Conservation (phyloP, 805 yeast species). For the Metschnikowia aberdeeniae region DNA sequence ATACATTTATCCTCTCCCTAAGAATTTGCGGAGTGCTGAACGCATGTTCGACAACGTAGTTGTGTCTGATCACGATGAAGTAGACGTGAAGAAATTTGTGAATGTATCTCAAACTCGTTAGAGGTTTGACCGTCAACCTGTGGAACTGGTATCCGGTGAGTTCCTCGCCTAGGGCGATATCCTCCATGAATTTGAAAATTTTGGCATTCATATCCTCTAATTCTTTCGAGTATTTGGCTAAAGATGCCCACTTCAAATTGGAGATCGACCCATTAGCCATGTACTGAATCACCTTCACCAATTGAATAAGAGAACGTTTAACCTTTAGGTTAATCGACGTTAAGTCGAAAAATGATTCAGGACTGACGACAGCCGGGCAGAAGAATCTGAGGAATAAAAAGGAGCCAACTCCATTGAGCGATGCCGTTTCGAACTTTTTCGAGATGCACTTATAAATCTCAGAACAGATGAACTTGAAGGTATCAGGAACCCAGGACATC, state of each 20-base stretch:
- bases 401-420: slow-evolving; percentile 72
- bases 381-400: slow-evolving; percentile 75
- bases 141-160: slow-evolving; percentile 25
- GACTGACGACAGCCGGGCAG: slow-evolving; percentile 89
- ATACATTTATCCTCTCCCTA: slow-evolving; percentile 21
- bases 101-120: slow-evolving; percentile 35
- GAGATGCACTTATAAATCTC: slow-evolving; percentile 56
- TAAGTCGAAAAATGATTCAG: slow-evolving; percentile 53
- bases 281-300: slow-evolving; percentile 81
- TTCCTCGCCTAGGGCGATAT: slow-evolving; percentile 18
- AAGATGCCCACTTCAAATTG: slow-evolving; percentile 60
- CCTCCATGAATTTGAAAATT: slow-evolving; percentile 26
- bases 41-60: slow-evolving; percentile 25
- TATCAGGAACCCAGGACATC: slow-evolving; percentile 57
- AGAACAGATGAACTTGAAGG: slow-evolving; percentile 67
- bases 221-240: slow-evolving; percentile 40
- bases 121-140: slow-evolving; percentile 24
- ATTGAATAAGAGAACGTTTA: slow-evolving; percentile 66
- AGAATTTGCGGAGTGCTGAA: slow-evolving; percentile 15
- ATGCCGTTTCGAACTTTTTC: slow-evolving; percentile 58
- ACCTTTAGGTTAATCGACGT: slow-evolving; percentile 27
- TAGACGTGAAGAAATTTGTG: slow-evolving; percentile 39
- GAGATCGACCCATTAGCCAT: slow-evolving; percentile 79
- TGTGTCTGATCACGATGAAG: slow-evolving; percentile 27
- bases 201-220: slow-evolving; percentile 25